Conservation (phyloP, 2,329 filamentous ascomycete species). For the Hymenoscyphus scutula region DNA sequence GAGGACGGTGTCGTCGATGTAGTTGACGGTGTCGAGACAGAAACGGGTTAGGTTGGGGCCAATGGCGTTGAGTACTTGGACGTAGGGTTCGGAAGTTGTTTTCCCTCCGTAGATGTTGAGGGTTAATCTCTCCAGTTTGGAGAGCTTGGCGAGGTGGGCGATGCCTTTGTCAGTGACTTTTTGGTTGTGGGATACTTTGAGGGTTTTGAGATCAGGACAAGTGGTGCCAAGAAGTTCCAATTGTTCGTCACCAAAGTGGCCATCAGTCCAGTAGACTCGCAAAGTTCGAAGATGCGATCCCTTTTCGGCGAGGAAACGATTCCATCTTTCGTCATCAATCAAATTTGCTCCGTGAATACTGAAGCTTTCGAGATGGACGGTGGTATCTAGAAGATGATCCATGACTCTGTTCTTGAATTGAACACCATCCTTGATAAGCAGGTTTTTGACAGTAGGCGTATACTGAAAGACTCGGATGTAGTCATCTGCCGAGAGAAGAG, state of each 20-base stretch:
- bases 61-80: slow-evolving; percentile 58
- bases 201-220: slow-evolving; percentile 66
- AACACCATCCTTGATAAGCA: slow-evolving; percentile 81
- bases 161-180: slow-evolving; percentile 66
- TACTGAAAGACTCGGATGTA: slow-evolving; percentile 77
- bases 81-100: slow-evolving; percentile 55
- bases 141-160: slow-evolving; percentile 58
- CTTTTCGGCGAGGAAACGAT: slow-evolving; percentile 62
- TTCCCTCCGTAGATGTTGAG: slow-evolving; percentile 61
- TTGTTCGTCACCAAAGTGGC: slow-evolving; percentile 71
- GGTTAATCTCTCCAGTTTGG: slow-evolving; percentile 69
- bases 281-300: slow-evolving; percentile 65
- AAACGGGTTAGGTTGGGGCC: slow-evolving; percentile 72
- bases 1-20: slow-evolving; percentile 68
- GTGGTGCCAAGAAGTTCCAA: slow-evolving; percentile 58
- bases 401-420: slow-evolving; percentile 86
- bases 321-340: slow-evolving; percentile 74
- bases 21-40: slow-evolving; percentile 67
- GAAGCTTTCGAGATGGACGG: slow-evolving; percentile 66
- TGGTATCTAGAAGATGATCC: slow-evolving; percentile 73
- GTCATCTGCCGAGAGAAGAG: slow-evolving; percentile 70
- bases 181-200: slow-evolving; percentile 83
- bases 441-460: slow-evolving; percentile 63
- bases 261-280: slow-evolving; percentile 81
- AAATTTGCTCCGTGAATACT: slow-evolving; percentile 84